Evolutionary conservation across 768 basidiomycete genomes (phyloP), one percentile per base, ranked within the genome.

Genomic region (Tylopilus sp.): DNA sequence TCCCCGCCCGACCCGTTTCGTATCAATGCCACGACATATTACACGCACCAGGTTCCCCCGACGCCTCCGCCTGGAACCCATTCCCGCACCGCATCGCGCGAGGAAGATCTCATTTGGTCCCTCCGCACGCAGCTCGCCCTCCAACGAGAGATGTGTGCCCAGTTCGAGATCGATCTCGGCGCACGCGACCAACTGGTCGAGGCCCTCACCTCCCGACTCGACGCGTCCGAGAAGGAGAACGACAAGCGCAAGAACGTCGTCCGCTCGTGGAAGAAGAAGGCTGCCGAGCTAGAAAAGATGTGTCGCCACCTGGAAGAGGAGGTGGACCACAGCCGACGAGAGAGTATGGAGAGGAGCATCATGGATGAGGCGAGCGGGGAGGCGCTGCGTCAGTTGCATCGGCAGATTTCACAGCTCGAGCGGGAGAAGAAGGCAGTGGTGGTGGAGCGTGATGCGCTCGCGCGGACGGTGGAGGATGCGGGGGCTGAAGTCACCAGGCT

Each of bases 361-460:
- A 94, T 96, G 78, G 88, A 89, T 61, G 86, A 85, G 58, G 86
- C 89, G 2, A 89, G 87, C 53, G 79, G 86, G 3, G 84, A 85
- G 68, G 91, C 86, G 28, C 74, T 98, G 63, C 77, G 89, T 41
- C 83, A 84, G 71, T 77, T 97, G 40, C 90, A 98, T 62, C 71
- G 78, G 6, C 86, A 89, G 64, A 92, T 98, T 56, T 79, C 81
- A 9, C 77, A 80, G n/a, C 74, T 95, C 33, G 86, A 90, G 61
- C 72, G 80, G 38, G 88, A 89, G 71, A 83, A 78, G 67, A 67
- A 61, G 12, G 80, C 83, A 2, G 71, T 74, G 68, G 63, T 66
- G 53, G 71, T 66, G 45, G 73, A 87, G 59, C 73, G 83, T 11
- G 74, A 71, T 46, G 61, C 80, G 40, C 53, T 72, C 41, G 29